Evolutionary conservation across 331 rosid genomes (phyloP).

Genomic region (Malus hybrid): DNA sequence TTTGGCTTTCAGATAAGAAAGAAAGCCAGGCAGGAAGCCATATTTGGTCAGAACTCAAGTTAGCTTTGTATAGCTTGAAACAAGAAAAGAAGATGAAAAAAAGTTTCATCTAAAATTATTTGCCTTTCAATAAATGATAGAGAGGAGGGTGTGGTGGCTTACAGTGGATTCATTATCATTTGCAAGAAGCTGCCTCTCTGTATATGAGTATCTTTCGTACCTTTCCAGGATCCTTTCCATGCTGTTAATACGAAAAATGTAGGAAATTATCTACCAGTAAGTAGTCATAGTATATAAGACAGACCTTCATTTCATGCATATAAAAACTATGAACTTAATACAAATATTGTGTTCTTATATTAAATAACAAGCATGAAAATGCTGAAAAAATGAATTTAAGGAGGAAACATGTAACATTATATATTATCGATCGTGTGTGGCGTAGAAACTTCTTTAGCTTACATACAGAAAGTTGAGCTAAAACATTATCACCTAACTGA

Average conservation of each 20-base stretch:
- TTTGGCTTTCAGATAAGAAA: neutral
- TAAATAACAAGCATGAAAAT: no score
- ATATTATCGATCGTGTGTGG: no score
- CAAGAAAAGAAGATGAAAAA: neutral
- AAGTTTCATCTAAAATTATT: no score
- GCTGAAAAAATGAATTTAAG: no score
- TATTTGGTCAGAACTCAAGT: no score
- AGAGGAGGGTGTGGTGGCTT: slow-evolving; percentile 1
- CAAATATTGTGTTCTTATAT: neutral
- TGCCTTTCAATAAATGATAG: neutral
- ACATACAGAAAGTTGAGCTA: no score
- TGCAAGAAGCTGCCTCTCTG: slow-evolving; percentile 49
- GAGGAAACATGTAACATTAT: no score
- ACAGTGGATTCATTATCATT: slow-evolving; percentile 38
- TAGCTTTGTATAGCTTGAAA: no score
- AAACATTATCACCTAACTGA: no score
- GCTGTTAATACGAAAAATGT: slow-evolving; percentile 28
- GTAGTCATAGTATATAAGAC: neutral
- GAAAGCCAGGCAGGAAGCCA: neutral
- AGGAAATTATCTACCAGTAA: neutral
- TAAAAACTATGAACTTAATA: neutral
- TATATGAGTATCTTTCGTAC: slow-evolving; percentile 66
- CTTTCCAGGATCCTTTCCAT: slow-evolving; percentile 82
- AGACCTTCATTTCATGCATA: neutral
- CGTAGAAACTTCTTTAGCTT: no score